Conservation (phyloP, 345 rosid species). For the Gossypium thurberi region DNA sequence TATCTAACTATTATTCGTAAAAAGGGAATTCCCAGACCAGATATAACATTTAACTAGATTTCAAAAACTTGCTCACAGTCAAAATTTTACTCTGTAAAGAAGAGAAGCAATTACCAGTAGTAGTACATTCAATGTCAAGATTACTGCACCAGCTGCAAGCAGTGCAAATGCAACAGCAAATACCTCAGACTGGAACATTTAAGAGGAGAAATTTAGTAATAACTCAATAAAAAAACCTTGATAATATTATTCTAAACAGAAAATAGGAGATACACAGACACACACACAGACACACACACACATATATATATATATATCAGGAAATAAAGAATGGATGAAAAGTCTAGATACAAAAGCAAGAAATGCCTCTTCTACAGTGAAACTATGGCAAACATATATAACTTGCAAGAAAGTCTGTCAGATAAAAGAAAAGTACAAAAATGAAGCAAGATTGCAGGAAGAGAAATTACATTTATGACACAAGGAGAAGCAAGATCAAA, state of each 20-base stretch:
- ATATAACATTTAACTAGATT: not conserved
- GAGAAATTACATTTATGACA: not conserved
- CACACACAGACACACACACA: no score
- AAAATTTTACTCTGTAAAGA: not conserved
- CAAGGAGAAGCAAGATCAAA: not conserved
- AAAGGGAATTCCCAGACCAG: not conserved
- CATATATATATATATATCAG: no score
- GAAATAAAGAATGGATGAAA: not conserved
- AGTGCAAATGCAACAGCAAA: conserved; percentile 97
- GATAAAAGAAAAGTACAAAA: not conserved
- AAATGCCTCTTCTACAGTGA: not conserved
- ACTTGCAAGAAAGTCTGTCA: not conserved
- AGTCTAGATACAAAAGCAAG: not conserved
- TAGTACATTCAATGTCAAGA: conserved; percentile 85
- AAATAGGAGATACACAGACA: no score
- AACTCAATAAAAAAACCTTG: not conserved
- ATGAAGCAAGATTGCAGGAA: not conserved
- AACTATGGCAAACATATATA: not conserved
- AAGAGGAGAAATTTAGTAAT: not conserved
- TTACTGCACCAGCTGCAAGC: conserved; percentile 91
- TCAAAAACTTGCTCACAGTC: not conserved
- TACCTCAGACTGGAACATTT: conserved; percentile 64
- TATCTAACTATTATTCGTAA: not conserved
- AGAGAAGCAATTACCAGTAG: conserved; percentile 54
- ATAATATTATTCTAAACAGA: not conserved